A percentile compares a stretch with the other conserved stretches of the same genome.
These are phyloP conservation scores for Parasitella parasitica DNA, from an alignment of 371 early-diverging fungal species.

Conservation along the genomic window DNA sequence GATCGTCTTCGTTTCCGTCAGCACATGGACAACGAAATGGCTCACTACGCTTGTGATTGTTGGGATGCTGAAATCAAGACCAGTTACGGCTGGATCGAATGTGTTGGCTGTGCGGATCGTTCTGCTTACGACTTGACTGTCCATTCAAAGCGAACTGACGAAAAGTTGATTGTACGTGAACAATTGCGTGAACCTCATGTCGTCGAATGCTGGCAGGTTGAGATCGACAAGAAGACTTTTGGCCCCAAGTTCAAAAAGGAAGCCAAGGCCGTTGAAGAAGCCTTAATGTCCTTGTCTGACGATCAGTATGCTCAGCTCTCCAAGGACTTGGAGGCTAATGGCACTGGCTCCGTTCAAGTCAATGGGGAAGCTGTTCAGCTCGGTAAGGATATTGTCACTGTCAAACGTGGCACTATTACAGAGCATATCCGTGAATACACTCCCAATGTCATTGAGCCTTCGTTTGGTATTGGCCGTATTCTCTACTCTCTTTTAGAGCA, in stretches of 20 bases:
- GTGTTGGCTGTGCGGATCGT: slow-evolving; percentile 99
- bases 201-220: slow-evolving; percentile 77
- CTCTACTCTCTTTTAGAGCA: slow-evolving; percentile 98
- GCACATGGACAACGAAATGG: slow-evolving; percentile 99
- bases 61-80: slow-evolving; percentile 98
- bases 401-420: slow-evolving; percentile 73
- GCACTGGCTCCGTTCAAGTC: slow-evolving; percentile 51
- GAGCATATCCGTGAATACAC: slow-evolving; percentile 92
- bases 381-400: slow-evolving; percentile 70
- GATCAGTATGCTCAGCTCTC: slow-evolving; percentile 60
- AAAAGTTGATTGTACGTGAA: slow-evolving; percentile 93
- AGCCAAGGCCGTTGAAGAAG: slow-evolving; percentile 85
- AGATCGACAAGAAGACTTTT: slow-evolving; percentile 92
- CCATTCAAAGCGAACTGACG: slow-evolving; percentile 90
- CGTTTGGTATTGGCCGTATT: slow-evolving; percentile 99
- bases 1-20: slow-evolving; percentile 97
- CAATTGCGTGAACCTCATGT: slow-evolving; percentile 82
- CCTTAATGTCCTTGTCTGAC: slow-evolving; percentile 66
- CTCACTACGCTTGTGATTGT: slow-evolving; percentile 99
- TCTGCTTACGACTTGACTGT: slow-evolving; percentile 97
- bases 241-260: slow-evolving; percentile 92
- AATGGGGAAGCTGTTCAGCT: slow-evolving; percentile 77
- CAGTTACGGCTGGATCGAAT: slow-evolving; percentile 99
- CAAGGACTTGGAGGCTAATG: slow-evolving; percentile 55
- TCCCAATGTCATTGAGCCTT: slow-evolving; percentile 99